Evolutionary conservation across 177 flowering plant species (phyloP).

Genomic region (Tripterygium wilfordii): DNA sequence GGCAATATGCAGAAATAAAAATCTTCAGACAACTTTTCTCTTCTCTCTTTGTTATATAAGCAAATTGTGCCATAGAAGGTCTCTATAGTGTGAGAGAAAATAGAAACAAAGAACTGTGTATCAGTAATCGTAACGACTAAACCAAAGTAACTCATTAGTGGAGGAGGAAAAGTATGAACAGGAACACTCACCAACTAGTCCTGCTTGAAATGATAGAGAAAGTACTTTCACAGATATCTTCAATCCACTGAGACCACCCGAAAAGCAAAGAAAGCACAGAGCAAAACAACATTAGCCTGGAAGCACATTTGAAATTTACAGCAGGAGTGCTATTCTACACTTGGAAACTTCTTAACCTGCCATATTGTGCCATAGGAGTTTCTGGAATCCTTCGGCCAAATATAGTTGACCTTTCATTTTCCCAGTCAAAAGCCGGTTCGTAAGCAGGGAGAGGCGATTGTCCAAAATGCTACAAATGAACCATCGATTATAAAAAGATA

Average conservation of each 20-base stretch:
- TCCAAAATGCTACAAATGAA: conserved; percentile 70
- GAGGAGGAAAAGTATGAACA: no score
- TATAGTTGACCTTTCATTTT: conserved; percentile 80
- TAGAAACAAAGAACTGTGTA: not conserved
- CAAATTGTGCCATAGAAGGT: conserved; percentile 95
- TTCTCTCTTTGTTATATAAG: conserved; percentile 86
- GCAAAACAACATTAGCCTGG: not conserved
- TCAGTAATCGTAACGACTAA: not conserved
- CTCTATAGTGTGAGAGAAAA: conserved; percentile 44
- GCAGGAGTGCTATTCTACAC: conserved; percentile 1
- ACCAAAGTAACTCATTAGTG: not conserved
- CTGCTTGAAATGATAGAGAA: conserved; percentile 87
- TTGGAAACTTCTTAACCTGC: conserved; percentile 41
- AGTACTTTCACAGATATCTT: conserved; percentile 90
- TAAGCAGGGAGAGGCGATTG: conserved; percentile 91
- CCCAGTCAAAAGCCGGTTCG: conserved; percentile 99
- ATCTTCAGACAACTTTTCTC: conserved; percentile 94
- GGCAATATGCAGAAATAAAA: conserved; percentile 71
- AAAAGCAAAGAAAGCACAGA: conserved; percentile 4
- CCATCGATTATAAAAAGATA: not conserved
- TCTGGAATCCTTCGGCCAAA: conserved; percentile 87
- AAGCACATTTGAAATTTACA: not conserved
- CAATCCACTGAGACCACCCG: conserved; percentile 52
- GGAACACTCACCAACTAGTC: conserved; percentile 72
- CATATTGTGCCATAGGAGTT: conserved; percentile 42